phyloP scores from a whole-genome alignment of 2,329 filamentous ascomycete species.

The Neocatenulostroma microsporum region DNA sequence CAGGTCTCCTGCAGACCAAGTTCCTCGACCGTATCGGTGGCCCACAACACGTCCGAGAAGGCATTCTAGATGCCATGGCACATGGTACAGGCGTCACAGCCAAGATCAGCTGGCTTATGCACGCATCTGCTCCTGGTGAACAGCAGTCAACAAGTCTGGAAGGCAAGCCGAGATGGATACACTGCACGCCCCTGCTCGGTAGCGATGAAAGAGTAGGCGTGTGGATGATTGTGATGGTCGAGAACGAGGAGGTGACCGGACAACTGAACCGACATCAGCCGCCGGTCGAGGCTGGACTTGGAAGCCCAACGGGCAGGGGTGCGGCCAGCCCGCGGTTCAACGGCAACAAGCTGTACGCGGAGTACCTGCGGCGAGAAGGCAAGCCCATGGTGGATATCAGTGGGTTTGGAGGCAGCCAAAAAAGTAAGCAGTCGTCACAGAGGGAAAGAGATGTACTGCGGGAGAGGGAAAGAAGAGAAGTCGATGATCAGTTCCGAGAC shows the following conservation, averaged over 20 bases:
- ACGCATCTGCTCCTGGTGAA: constrained; percentile 6
- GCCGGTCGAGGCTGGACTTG: background rate
- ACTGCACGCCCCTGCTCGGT: constrained; percentile 39
- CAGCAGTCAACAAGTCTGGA: constrained; percentile 5
- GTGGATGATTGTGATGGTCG: constrained; percentile 42
- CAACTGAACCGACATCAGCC: constrained; percentile 5
- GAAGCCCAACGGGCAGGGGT: constrained; percentile 6
- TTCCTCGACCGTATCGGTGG: constrained; percentile 39
- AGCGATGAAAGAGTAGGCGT: constrained; percentile 38
- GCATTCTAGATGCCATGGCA: constrained; percentile 33
- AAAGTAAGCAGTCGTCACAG: constrained; percentile 8
- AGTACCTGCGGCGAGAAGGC: constrained; percentile 28
- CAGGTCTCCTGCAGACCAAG: constrained; percentile 51
- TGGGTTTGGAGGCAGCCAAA: background rate
- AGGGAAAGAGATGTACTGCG: constrained; percentile 2
- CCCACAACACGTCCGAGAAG: constrained; percentile 30
- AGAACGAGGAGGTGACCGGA: constrained; percentile 27
- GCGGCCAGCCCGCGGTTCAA: constrained; percentile 17
- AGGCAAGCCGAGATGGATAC: constrained; percentile 35
- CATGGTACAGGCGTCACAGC: constrained; percentile 36
- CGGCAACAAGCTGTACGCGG: constrained; percentile 29
- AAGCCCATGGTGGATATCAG: constrained; percentile 5
- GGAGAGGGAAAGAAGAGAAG: constrained; percentile 13
- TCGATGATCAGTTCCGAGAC: constrained; percentile 23
- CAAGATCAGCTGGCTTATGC: constrained; percentile 35